Percentiles rank a stretch among this genome's conserved stretches.
These are phyloP conservation scores for Boletus subcaerulescens DNA, from an alignment of 768 basidiomycete genomes.

Conservation along the genomic window DNA sequence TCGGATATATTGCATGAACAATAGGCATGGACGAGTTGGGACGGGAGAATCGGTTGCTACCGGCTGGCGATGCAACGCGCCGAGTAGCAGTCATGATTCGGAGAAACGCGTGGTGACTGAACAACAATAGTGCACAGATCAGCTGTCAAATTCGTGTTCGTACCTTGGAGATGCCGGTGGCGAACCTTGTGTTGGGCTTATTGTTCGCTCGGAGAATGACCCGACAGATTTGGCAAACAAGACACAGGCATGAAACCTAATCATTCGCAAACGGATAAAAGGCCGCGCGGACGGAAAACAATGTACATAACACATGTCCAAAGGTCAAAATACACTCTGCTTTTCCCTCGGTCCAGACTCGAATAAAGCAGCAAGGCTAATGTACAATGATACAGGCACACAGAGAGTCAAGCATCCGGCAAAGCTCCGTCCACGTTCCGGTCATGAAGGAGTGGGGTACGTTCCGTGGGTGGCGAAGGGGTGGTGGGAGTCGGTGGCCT, in stretches of 20 bases:
- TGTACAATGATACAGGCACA: conserved; percentile 25
- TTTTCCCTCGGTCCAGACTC: neutral
- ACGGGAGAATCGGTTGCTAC: conserved; percentile 13
- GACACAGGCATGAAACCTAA: conserved; percentile 18
- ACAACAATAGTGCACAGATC: conserved; percentile 19
- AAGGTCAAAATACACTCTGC: neutral
- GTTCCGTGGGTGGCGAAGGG: conserved; percentile 26
- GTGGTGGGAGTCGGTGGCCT: conserved; percentile 11
- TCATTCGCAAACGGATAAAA: conserved; percentile 23
- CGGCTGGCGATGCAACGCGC: conserved; percentile 3
- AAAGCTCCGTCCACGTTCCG: conserved; percentile 10
- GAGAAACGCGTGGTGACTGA: neutral
- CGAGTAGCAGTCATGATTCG: neutral
- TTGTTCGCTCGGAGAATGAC: conserved; percentile 25
- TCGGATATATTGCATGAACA: conserved; percentile 23
- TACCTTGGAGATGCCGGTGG: conserved; percentile 26
- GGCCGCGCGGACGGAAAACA: conserved; percentile 2
- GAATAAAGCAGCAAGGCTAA: conserved; percentile 13
- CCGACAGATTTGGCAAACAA: conserved; percentile 7
- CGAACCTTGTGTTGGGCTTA: conserved; percentile 20
- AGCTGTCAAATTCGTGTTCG: conserved; percentile 22
- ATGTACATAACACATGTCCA: conserved; percentile 8
- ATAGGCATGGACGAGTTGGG: conserved; percentile 24
- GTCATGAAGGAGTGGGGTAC: conserved; percentile 33
- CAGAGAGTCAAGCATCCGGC: conserved; percentile 8